Evolutionary conservation across 2,329 filamentous ascomycete genomes (phyloP).

Genomic region (Penicillium crustosum): DNA sequence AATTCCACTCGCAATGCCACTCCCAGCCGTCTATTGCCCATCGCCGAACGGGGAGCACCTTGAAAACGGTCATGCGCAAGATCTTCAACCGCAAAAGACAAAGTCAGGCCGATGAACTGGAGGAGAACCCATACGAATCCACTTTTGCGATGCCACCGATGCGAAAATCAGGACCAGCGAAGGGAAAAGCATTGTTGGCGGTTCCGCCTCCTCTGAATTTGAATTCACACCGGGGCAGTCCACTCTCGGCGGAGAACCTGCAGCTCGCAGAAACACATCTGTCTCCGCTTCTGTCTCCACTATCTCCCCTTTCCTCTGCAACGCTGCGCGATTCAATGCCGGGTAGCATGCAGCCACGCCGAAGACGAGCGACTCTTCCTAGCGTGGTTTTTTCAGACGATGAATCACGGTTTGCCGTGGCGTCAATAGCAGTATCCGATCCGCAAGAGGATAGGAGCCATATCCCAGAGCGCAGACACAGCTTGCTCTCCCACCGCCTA

Average conservation of each 20-base stretch:
- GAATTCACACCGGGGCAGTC: constrained; percentile 25
- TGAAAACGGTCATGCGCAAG: constrained; percentile 48
- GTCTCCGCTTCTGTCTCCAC: constrained; percentile 15
- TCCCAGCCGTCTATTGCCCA: constrained; percentile 30
- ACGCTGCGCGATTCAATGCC: constrained; percentile 23
- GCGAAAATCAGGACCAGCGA: constrained; percentile 15
- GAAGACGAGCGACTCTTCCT: constrained; percentile 46
- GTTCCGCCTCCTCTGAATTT: constrained; percentile 29
- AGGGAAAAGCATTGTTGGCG: constrained; percentile 24
- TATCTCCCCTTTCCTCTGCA: constrained; percentile 14
- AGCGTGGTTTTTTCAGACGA: constrained; percentile 47
- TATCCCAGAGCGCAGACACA: constrained; percentile 21
- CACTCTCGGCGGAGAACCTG: constrained; percentile 24
- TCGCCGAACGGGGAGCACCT: constrained; percentile 42
- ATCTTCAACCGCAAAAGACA: constrained; percentile 44
- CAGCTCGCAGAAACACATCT: constrained; percentile 18
- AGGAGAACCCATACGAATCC: constrained; percentile 26
- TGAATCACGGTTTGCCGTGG: constrained; percentile 35
- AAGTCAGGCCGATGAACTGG: constrained; percentile 33
- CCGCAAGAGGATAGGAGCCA: constrained; percentile 22
- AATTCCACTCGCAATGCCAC: constrained; percentile 17
- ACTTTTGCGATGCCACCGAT: constrained; percentile 11
- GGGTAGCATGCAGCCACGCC: constrained; percentile 25
- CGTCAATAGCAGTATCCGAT: constrained; percentile 26
- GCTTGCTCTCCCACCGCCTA: constrained; percentile 36